These are phyloP conservation scores for Remersonia thermophila DNA, from an alignment of 2,329 filamentous ascomycete genomes.

Conservation along the genomic window DNA sequence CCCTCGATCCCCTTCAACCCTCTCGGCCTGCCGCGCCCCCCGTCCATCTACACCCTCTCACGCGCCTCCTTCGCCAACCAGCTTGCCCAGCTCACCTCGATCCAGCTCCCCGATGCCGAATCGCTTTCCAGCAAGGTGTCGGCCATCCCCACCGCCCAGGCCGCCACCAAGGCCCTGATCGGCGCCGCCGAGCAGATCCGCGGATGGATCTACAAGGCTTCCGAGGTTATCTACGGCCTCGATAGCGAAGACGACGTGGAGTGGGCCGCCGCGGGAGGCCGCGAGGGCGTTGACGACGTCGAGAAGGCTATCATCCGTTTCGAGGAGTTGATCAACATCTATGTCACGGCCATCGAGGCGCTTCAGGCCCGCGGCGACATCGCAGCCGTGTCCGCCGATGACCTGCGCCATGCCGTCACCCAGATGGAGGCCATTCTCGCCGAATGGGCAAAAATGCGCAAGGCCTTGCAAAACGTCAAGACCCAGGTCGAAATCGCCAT, in stretches of 20 bases:
- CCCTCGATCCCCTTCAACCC: conserved; percentile 50
- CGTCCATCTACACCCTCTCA: conserved; percentile 88
- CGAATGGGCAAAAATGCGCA: conserved; percentile 75
- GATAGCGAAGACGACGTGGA: conserved; percentile 96
- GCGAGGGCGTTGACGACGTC: conserved; percentile 64
- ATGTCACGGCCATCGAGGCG: conserved; percentile 86
- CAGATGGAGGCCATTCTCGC: conserved; percentile 82
- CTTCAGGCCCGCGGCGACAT: conserved; percentile 74
- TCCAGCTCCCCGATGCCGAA: conserved; percentile 76
- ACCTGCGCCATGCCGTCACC: conserved; percentile 61
- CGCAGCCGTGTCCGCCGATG: conserved; percentile 52
- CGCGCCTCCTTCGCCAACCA: conserved; percentile 88
- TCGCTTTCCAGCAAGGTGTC: conserved; percentile 73
- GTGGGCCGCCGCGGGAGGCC: conserved; percentile 82
- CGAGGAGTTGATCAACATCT: conserved; percentile 80
- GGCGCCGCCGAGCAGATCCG: conserved; percentile 86
- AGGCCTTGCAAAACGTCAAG: conserved; percentile 66
- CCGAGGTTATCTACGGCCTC: conserved; percentile 74
- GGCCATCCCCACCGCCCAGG: conserved; percentile 70
- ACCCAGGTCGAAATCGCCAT: conserved; percentile 90
- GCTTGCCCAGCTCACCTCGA: conserved; percentile 79
- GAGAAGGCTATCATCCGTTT: conserved; percentile 70
- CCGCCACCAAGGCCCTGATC: conserved; percentile 72
- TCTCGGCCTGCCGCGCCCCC: conserved; percentile 53
- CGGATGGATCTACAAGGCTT: conserved; percentile 86